phyloP scores from a whole-genome alignment of 495 filamentous ascomycete genomes.

The Penicillium silybi region DNA sequence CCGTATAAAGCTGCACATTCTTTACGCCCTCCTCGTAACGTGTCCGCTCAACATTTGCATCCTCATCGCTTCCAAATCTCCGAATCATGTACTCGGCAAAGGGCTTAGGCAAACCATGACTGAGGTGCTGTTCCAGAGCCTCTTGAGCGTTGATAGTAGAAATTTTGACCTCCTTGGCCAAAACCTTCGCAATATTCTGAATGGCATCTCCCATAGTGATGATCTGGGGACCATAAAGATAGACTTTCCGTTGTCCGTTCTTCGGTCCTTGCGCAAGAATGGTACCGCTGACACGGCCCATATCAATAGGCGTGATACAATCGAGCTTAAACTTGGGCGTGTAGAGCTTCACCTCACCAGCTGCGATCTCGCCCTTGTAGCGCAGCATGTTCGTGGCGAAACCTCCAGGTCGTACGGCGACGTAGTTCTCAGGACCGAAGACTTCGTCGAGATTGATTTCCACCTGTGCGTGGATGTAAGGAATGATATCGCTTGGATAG shows the following conservation, averaged over 20 bases:
- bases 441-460: constrained; percentile 16
- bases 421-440: constrained; percentile 11
- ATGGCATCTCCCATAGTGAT: constrained; percentile 7
- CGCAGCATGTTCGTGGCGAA: constrained; percentile 13
- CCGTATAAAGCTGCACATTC: background rate
- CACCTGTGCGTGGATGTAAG: constrained; percentile 10
- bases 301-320: constrained; percentile 15
- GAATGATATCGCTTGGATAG: constrained; percentile 1
- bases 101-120: background rate
- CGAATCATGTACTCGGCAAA: background rate
- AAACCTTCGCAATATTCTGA: background rate
- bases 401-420: constrained; percentile 9
- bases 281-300: constrained; percentile 9
- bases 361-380: constrained; percentile 2
- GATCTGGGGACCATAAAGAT: constrained; percentile 4
- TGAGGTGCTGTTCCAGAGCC: background rate
- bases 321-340: constrained; percentile 6
- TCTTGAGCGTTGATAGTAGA: background rate
- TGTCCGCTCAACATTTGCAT: background rate
- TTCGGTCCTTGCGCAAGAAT: constrained; percentile 4
- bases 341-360: constrained; percentile 4
- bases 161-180: constrained; percentile 10
- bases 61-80: background rate
- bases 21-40: background rate
- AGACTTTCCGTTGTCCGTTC: constrained; percentile 5